These are phyloP conservation scores for Tulasnella sp. DNA, from an alignment of 768 basidiomycete genomes.

Conservation along the genomic window DNA sequence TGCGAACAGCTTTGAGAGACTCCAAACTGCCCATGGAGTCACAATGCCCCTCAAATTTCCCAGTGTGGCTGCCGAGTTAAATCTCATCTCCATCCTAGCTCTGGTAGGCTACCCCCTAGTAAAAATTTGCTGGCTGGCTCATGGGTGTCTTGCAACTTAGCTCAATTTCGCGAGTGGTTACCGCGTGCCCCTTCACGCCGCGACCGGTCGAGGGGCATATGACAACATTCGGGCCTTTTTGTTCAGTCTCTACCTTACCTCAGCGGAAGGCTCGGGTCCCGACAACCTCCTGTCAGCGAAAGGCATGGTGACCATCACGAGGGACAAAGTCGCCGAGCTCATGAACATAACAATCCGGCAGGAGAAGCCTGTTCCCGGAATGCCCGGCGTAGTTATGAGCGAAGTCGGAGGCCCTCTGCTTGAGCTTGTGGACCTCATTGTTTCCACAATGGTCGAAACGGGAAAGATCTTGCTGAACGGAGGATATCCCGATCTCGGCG, in stretches of 20 bases:
- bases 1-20: conserved; percentile 60
- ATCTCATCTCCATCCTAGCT: conserved; percentile 74
- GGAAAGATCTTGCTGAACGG: conserved; percentile 61
- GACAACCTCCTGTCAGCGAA: conserved; percentile 52
- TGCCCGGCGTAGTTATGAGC: conserved; percentile 73
- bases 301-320: conserved; percentile 61
- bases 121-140: not conserved
- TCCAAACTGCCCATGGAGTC: conserved; percentile 60
- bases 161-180: conserved; percentile 87
- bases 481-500: conserved; percentile 72
- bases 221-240: conserved; percentile 77
- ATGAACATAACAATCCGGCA: conserved; percentile 70
- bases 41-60: conserved; percentile 79
- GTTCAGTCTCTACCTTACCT: conserved; percentile 69
- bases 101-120: conserved; percentile 43
- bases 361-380: conserved; percentile 68
- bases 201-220: conserved; percentile 80
- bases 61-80: conserved; percentile 72
- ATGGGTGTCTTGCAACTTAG: not conserved
- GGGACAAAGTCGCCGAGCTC: conserved; percentile 67
- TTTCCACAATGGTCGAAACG: conserved; percentile 68
- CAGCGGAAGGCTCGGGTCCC: conserved; percentile 14
- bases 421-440: conserved; percentile 71
- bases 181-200: conserved; percentile 68
- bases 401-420: conserved; percentile 75